Evolutionary conservation across 2,329 filamentous ascomycete genomes (phyloP), one percentile per base, ranked within the genome.

Genomic region (Aspergillus alliaceus): DNA sequence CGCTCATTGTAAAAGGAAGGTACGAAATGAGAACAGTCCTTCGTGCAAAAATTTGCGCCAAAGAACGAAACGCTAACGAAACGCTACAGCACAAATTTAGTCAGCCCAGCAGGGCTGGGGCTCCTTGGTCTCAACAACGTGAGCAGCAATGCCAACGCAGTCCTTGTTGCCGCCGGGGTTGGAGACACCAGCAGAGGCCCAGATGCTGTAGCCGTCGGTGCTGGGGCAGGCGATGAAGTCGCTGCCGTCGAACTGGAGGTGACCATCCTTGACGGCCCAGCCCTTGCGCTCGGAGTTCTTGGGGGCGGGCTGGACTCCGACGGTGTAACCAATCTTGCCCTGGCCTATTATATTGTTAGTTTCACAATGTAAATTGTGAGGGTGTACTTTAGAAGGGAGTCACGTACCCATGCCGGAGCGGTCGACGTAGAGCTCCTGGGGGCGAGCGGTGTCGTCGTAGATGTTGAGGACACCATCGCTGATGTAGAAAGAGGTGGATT

Each of bases 331-430:
- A 40, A 86, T 65, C 22, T 75, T 71, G 51, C 85, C 85, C 62
- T 83, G 80, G 61, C 82, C 80, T 82, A 29, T 55, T 18, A 22
- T 25, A 20, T n/a, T 9, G 53, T 64, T 56, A 62, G 56, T n/a
- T 44, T 31, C 7, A 29, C 7, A 18, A 18, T 20, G 12, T 14
- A 46, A 8, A 14, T 18, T 1, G 4, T 18, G 25, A 27, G 15
- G 6, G n/a, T 20, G 52, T 34, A 51, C 32, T 24, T 22, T 22
- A 47, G 4, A 8, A 44, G 32, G 32, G 12, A 40, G 27, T n/a
- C 29, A 65, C 78, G 40, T 79, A 79, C 82, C 84, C 82, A 85
- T 85, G 65, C 82, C 84, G 46, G 81, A 84, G 44, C 80, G 79
- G 69, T 87, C 84, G 39, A 80, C 79, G 60, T 66, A 86, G 51